phyloP scores from a whole-genome alignment of 1,139 yeast genomes.

The Kodamaea ohmeri region DNA sequence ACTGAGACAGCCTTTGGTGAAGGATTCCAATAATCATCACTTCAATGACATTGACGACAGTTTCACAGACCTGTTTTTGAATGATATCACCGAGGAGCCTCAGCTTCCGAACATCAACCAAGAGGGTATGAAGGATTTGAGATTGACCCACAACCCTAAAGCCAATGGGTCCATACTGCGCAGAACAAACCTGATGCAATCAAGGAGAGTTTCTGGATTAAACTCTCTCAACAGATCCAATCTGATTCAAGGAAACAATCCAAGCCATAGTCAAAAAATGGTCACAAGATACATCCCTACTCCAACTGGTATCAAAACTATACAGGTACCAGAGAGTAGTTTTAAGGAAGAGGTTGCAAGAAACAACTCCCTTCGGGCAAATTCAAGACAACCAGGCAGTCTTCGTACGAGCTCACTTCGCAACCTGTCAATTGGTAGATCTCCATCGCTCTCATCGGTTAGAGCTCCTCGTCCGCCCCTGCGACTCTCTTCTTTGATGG shows the following conservation, averaged over 20 bases:
- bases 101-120: slow-evolving; percentile 11
- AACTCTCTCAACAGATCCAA: too few relatives aligned
- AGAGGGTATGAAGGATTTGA: slow-evolving; percentile 16
- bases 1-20: slow-evolving; percentile 10
- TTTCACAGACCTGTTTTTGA: slow-evolving; percentile 29
- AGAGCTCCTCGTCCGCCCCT: slow-evolving; percentile 2
- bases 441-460: slow-evolving; percentile 11
- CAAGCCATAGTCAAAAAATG: slow-evolving; percentile 25
- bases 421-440: background rate
- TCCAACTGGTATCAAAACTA: slow-evolving; percentile 46
- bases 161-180: background rate
- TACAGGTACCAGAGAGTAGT: slow-evolving; percentile 45
- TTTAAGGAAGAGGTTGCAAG: slow-evolving; percentile 41
- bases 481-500: slow-evolving; percentile 13
- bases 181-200: background rate
- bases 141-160: slow-evolving; percentile 14
- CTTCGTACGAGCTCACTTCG: slow-evolving; percentile 4
- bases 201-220: too few relatives aligned
- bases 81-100: slow-evolving; percentile 24
- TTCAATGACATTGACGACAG: slow-evolving; percentile 29
- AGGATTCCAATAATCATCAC: slow-evolving; percentile 6
- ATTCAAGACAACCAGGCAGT: slow-evolving; percentile 12
- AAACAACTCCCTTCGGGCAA: slow-evolving; percentile 40
- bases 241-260: background rate
- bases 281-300: slow-evolving; percentile 50